phyloP scores from a whole-genome alignment of 1,139 yeast species.

The Candida sp. region DNA sequence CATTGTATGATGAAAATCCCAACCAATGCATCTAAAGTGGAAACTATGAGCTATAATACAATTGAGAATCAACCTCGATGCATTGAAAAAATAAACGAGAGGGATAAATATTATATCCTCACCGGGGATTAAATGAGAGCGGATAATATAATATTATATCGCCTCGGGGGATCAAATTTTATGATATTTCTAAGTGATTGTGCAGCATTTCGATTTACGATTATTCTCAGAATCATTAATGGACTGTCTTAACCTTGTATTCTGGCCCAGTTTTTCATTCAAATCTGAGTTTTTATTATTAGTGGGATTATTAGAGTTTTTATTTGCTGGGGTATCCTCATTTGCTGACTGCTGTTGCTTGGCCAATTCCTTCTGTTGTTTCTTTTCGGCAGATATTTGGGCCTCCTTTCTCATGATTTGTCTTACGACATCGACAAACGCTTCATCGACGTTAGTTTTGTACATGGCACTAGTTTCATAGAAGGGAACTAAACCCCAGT shows the following conservation, averaged over 20 bases:
- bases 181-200: constrained; percentile 10
- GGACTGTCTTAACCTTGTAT: constrained; percentile 12
- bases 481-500: constrained; percentile 87
- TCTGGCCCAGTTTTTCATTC: constrained; percentile 2
- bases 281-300: not conserved
- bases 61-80: not conserved
- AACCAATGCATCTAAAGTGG: not conserved
- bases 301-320: not conserved
- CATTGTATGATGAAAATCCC: not conserved
- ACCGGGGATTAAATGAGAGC: too few species aligned
- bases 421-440: constrained; percentile 85
- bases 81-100: too few species aligned
- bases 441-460: constrained; percentile 86
- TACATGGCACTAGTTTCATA: constrained; percentile 94
- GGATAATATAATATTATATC: too few species aligned
- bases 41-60: not conserved
- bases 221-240: constrained; percentile 6
- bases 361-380: constrained; percentile 41
- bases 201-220: constrained; percentile 16
- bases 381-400: constrained; percentile 44
- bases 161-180: too few species aligned
- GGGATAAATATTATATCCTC: too few species aligned
- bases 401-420: constrained; percentile 81
- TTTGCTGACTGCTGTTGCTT: constrained; percentile 18
- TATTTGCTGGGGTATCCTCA: not conserved